Evolutionary conservation across 2,329 filamentous ascomycete genomes (phyloP), one percentile per base, ranked within the genome.

Genomic region (Fusarium sp.): DNA sequence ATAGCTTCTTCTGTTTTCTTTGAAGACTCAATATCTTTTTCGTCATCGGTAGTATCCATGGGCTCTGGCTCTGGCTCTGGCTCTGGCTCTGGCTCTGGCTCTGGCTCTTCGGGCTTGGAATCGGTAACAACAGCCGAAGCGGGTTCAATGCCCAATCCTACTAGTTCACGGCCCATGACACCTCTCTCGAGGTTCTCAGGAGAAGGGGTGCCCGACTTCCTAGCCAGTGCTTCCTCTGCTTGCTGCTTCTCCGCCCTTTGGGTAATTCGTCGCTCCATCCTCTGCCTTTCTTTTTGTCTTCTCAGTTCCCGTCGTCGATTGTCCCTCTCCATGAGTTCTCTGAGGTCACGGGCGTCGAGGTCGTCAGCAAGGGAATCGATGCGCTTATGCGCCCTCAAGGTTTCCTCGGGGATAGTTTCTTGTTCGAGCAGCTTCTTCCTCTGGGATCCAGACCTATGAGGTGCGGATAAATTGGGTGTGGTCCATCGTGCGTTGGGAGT

Each of bases 271-370:
- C 83, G 83, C 64, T 90, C 86, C 21, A 88, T 76, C 62, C 83
- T 86, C 60, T 92, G 87, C 61, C 87, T 85, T 19, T 94, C 89
- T 33, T 82, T 82, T 53, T 84, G 80, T 49, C 83, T 85, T 76
- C 91, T 93, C 72, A 87, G 87, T 65, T 97, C 91, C 63, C 84
- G 87, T 53, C 95, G 85, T 69, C 93, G 86, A 65, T 88, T 84
- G 71, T 99, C 95, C 57, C 95, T 83, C 69, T 99, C 95, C 85
- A 99, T 89, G 27, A 98, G 81, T 72, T 96, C 91, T 55, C 94
- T 85, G 35, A 99, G 75, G 67, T 92, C 93, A 48, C 89, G 86
- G 4, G 95, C 90, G 75, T 92, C 92, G 50, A 99, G 81, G 56
- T 91, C 89, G 71, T 98, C 91, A 19, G 93, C 95, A 39, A 98